Evolutionary conservation across 352 stramenopile species (phyloP).

Genomic region (Globisporangium abappressorium): DNA sequence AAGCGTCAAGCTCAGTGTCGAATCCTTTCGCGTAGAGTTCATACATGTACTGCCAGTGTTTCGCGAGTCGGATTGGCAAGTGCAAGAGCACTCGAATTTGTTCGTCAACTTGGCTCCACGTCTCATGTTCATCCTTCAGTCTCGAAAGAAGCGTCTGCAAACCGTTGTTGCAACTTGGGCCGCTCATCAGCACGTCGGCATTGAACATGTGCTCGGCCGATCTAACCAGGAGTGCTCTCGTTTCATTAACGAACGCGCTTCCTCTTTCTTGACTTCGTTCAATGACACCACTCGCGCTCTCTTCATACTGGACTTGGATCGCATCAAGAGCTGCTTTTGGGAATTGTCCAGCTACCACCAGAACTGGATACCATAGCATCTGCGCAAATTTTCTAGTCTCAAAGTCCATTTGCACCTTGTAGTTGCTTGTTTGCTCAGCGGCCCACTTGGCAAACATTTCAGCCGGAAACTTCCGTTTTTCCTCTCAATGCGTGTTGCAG

Average conservation of each 20-base stretch:
- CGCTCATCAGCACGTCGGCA: constrained; percentile 27
- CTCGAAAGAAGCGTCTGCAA: constrained; percentile 8
- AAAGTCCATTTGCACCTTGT: constrained; percentile 20
- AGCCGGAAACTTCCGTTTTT: not conserved
- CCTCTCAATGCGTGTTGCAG: constrained; percentile 16
- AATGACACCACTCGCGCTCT: not conserved
- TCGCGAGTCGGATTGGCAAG: constrained; percentile 2
- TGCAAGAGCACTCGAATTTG: constrained; percentile 4
- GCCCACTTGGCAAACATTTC: constrained; percentile 15
- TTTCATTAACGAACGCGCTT: not conserved
- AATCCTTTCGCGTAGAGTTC: not conserved
- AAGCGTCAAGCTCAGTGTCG: not conserved
- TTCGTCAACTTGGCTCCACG: not conserved
- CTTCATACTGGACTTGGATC: not conserved
- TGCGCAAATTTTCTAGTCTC: constrained; percentile 3
- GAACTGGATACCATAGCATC: constrained; percentile 13
- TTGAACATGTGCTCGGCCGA: not conserved
- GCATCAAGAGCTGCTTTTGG: not conserved
- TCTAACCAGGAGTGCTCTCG: not conserved
- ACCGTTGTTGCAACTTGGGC: not conserved
- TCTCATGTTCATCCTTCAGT: constrained; percentile 12
- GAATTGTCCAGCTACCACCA: not conserved
- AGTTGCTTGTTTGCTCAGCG: constrained; percentile 15
- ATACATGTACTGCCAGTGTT: constrained; percentile 3
- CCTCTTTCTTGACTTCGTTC: not conserved